Evolutionary conservation across 1,284 basidiomycete species (phyloP), one percentile per base, ranked within the genome.

Genomic region (Rugosomyces carneus): DNA sequence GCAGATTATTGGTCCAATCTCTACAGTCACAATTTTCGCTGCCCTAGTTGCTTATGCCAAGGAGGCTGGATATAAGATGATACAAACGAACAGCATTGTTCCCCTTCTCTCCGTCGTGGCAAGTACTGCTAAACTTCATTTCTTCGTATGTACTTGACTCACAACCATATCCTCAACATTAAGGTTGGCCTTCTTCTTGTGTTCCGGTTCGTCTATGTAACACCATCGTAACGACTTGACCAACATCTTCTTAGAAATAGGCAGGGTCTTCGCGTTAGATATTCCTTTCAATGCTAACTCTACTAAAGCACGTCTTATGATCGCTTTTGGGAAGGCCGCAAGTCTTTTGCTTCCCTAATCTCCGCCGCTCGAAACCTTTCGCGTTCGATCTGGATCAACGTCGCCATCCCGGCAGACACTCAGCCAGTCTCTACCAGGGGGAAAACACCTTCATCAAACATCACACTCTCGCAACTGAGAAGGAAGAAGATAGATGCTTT

Each of bases 81-180:
- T 70, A 18, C 67, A 87, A 44, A 77, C 84, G 6, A 89, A 86
- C 60, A 80, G 81, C 4, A 80, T 92, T 53, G 80, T 93, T 3
- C 92, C 91, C 1, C 68, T 95, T 38, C 72, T 95, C 19, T 89
- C 89, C 5, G 89, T 96, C 11, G 93, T 95, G 52, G 93, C 94
- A 51, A 71, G 89, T 65, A 44, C 54, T 60, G 42, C 16, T 34
- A n/a, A 56, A 49, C 20, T 29, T 10, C 19, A 6, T 13, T 34
- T 24, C 7, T 23, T 23, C 4, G 8, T 26, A 9, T 35, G 2
- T 16, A 8, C 16, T 10, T 10, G 18, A 19, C 19, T 16, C 16
- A 29, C 31, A 6, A 37, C 11, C 5, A 24, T 32, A 20, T 34
- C 23, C 21, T 27, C 1, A 6, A 13, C 37, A 42, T 16, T n/a